Evolutionary conservation across 306 rosid species (phyloP).

Genomic region (Lupinus albus): DNA sequence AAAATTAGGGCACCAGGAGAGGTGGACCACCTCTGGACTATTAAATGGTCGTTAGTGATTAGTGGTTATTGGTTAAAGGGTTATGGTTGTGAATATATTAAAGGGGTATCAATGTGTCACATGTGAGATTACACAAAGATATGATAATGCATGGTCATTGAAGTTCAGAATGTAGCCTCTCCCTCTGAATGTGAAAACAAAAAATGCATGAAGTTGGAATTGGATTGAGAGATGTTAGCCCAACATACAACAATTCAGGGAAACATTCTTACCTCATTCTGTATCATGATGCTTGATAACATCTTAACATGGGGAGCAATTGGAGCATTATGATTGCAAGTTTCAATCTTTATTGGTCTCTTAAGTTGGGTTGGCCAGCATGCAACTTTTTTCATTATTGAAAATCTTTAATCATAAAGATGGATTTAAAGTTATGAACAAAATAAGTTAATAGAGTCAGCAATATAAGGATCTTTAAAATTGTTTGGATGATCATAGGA

Average conservation of each 20-base stretch:
- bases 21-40: constrained; percentile 41
- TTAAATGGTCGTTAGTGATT: not conserved
- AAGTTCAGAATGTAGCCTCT: not conserved
- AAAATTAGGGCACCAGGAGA: not conserved
- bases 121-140: constrained; percentile 23
- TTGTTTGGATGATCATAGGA: no score
- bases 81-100: constrained; percentile 4
- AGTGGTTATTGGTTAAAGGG: no score
- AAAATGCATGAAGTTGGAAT: not conserved
- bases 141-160: not conserved
- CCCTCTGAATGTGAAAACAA: not conserved
- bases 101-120: not conserved
- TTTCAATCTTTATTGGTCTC: not conserved
- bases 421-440: no score
- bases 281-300: constrained; percentile 7
- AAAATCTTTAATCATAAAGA: not conserved
- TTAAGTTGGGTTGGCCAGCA: constrained; percentile 12
- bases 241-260: not conserved
- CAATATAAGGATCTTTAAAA: no score
- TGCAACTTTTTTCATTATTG: not conserved
- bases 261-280: not conserved
- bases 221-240: not conserved
- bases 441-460: no score
- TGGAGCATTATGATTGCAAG: constrained; percentile 2
- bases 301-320: constrained; percentile 15